These are phyloP conservation scores for Teunomyces panamensis DNA, from an alignment of 805 yeast genomes.

Conservation along the genomic window DNA sequence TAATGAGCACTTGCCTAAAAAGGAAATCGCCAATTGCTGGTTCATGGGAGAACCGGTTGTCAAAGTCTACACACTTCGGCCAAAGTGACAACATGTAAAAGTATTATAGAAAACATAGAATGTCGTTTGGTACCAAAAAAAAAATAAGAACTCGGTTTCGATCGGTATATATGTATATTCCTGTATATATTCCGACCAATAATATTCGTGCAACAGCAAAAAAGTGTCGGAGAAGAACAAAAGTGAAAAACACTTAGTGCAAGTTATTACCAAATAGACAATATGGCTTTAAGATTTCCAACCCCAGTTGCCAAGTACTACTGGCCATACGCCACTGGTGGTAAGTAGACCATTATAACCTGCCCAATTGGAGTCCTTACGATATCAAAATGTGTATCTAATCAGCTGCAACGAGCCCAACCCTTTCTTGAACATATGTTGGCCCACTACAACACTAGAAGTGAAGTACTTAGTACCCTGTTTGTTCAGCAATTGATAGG, in stretches of 20 bases:
- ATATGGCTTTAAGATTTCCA: slow-evolving; percentile 41
- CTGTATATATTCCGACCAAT: slow-evolving; percentile 8
- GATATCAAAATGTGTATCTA: too few relatives aligned
- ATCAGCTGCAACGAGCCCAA: too few relatives aligned
- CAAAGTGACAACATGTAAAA: background rate
- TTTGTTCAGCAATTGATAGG: too few relatives aligned
- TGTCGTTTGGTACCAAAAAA: too few relatives aligned
- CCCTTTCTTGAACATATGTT: too few relatives aligned
- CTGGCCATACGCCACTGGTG: slow-evolving; percentile 91
- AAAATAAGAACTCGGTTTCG: too few relatives aligned
- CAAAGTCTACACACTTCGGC: slow-evolving; percentile 9
- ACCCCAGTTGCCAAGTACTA: slow-evolving; percentile 62
- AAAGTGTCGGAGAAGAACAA: slow-evolving; percentile 4
- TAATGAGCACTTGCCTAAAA: background rate
- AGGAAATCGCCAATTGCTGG: slow-evolving; percentile 13
- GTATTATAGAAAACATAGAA: background rate
- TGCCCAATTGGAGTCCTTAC: slow-evolving; percentile 1
- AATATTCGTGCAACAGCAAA: slow-evolving; percentile 3
- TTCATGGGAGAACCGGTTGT: slow-evolving; percentile 12
- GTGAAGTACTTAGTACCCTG: too few relatives aligned
- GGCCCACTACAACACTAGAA: too few relatives aligned
- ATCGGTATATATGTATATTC: background rate
- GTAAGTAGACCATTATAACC: slow-evolving; percentile 40
- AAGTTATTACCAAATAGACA: slow-evolving; percentile 1
- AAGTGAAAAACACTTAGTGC: slow-evolving; percentile 3